Evolutionary conservation across 495 filamentous ascomycete genomes (phyloP).

Genomic region (Peziza echinospora): DNA sequence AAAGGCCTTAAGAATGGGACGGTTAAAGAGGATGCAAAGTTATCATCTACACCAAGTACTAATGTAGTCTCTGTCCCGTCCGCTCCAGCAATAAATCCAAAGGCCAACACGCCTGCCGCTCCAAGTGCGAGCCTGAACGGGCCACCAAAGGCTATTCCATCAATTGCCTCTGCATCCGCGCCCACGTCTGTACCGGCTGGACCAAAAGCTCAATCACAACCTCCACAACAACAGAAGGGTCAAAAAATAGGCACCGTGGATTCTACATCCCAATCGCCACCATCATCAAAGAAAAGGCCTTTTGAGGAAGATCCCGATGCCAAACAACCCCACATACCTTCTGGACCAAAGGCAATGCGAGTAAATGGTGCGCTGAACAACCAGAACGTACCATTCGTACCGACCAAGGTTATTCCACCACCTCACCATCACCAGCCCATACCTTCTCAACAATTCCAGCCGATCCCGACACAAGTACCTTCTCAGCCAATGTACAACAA

Average conservation of each 20-base stretch:
- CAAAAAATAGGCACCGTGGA: not conserved
- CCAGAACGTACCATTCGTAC: not conserved
- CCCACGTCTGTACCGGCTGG: not conserved
- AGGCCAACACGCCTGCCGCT: not conserved
- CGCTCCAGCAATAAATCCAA: not conserved
- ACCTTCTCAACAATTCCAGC: constrained; percentile 7
- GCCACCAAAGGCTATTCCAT: not conserved
- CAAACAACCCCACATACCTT: not conserved
- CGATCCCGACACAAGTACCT: constrained; percentile 8
- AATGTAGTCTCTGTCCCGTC: not conserved
- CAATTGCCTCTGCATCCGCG: not conserved
- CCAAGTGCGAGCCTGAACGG: too few relatives aligned
- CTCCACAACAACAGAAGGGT: not conserved
- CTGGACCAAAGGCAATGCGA: not conserved
- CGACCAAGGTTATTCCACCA: not conserved
- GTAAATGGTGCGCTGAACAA: not conserved
- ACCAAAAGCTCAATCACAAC: not conserved
- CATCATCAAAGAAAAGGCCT: not conserved
- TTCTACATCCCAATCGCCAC: not conserved
- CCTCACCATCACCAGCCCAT: constrained; percentile 4
- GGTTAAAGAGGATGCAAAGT: not conserved
- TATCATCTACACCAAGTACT: not conserved
- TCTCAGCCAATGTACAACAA: constrained; percentile 18
- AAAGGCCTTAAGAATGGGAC: not conserved
- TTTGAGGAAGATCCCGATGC: not conserved